Base-by-base conservation (phyloP, 805 yeast species). In the Saccharomyces paradoxus region DNA sequence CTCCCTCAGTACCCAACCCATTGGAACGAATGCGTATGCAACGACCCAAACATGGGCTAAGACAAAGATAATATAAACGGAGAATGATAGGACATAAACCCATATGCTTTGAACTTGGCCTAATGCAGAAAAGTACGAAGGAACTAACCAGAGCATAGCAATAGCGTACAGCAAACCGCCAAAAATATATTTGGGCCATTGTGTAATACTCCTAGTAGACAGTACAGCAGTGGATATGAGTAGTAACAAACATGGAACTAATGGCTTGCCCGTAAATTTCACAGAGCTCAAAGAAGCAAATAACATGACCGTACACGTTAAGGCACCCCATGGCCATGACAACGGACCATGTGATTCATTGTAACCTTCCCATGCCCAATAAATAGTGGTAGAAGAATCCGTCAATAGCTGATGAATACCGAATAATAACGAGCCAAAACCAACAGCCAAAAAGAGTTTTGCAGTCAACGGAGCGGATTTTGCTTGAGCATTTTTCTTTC, bases 1-100 rank as follows among this genome's bases (percentile, higher is more conserved):
- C 71, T 94, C 99, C 65, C 99, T 81, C 51, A 94, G 75, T 24
- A 87, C 57, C 67, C 86, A 84, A 8, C 99, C 99, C 56, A 89
- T 91, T 10, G 99, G 99, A 49, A 94, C 99, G 73, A 94, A 94
- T 0, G 99, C 98, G 70, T 94, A 94, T 0, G 99, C 99, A 49
- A 94, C 98, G 47, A 87, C 85, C 98, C 98, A 92, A 51, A 92
- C 96, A 69, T 90, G 92, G 4, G 87, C 95, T 57, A 94, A 76
- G 27, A 85, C 77, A 41, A 88, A 67, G 3, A 86, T 50, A 51
- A 83, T 74, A 58, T 79, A 72, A 48, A 81, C 60, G 5, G 82
- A 64, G 54, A 80, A 79, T 0, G 81, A 78, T 1, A 79, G 55
- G 3, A 76, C 70, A 62, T 83, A 81, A 1, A 82, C 68, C 24